Conservation (phyloP, 2,329 filamentous ascomycete genomes). For the Xylariaceae sp. region DNA sequence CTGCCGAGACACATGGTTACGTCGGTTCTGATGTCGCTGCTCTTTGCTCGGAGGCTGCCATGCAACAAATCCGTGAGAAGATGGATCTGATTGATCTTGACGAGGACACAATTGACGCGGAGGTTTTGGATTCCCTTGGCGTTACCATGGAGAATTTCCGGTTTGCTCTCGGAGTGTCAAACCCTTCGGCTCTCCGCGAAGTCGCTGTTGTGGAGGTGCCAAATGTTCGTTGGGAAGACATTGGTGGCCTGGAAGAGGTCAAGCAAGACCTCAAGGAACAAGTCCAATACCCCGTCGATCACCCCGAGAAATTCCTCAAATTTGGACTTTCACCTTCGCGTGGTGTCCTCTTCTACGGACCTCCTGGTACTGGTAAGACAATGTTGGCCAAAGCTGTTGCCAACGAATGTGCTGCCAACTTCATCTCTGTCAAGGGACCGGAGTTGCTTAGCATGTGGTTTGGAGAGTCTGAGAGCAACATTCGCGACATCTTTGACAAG, state of each 20-base stretch:
- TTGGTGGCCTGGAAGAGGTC: slow-evolving; percentile 95
- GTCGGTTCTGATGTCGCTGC: slow-evolving; percentile 98
- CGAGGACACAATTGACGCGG: slow-evolving; percentile 97
- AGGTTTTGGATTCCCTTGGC: slow-evolving; percentile 95
- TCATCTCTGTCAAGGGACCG: slow-evolving; percentile 98
- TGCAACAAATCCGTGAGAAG: slow-evolving; percentile 99
- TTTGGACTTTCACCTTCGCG: slow-evolving; percentile 97
- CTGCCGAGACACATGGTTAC: slow-evolving; percentile 96
- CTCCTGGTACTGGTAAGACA: slow-evolving; percentile 99
- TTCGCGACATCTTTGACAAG: slow-evolving; percentile 99
- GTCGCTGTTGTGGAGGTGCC: slow-evolving; percentile 98
- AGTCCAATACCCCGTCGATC: slow-evolving; percentile 98
- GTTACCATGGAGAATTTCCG: slow-evolving; percentile 99
- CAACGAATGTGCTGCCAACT: slow-evolving; percentile 99
- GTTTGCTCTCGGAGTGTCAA: slow-evolving; percentile 95
- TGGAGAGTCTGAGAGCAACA: slow-evolving; percentile 99
- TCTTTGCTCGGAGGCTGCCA: slow-evolving; percentile 96
- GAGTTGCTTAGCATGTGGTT: slow-evolving; percentile 99
- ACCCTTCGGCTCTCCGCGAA: slow-evolving; percentile 96
- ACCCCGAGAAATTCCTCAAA: slow-evolving; percentile 99
- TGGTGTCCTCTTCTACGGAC: slow-evolving; percentile 98
- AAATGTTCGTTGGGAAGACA: slow-evolving; percentile 99
- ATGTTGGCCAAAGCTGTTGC: slow-evolving; percentile 98
- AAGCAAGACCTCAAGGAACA: slow-evolving; percentile 99
- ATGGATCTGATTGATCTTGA: slow-evolving; percentile 99